A percentile compares a stretch with the other conserved stretches of the same genome.
Evolutionary conservation across 2,329 filamentous ascomycete species (phyloP).

Genomic region (Lasiodiplodia sp.): DNA sequence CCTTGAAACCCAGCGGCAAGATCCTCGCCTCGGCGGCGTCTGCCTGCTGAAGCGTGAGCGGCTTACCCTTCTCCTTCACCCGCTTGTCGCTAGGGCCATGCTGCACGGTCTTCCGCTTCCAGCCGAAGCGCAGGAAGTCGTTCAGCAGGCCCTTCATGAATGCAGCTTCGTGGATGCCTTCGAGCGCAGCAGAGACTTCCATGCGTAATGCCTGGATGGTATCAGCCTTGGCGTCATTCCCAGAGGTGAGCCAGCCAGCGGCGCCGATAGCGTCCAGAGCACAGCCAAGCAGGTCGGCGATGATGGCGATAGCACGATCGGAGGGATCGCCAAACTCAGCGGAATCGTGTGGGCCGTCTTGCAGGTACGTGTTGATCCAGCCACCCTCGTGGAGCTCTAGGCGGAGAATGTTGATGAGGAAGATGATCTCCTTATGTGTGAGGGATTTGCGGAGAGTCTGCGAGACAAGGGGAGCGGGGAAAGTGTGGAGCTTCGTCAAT

Average conservation of each 20-base stretch:
- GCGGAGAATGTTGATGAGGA: conserved; percentile 75
- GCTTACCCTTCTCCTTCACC: conserved; percentile 55
- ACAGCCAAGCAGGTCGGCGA: conserved; percentile 74
- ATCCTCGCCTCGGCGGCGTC: conserved; percentile 48
- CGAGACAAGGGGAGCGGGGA: conserved; percentile 67
- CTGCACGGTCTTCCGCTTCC: conserved; percentile 42
- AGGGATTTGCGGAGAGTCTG: conserved; percentile 69
- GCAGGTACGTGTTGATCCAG: conserved; percentile 77
- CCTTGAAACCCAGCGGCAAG: conserved; percentile 77
- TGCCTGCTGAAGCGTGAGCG: conserved; percentile 44
- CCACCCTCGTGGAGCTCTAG: conserved; percentile 76
- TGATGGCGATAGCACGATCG: conserved; percentile 73
- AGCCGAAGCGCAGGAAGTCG: conserved; percentile 70
- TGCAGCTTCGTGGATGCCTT: conserved; percentile 73
- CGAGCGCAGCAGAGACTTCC: conserved; percentile 74
- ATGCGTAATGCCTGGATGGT: conserved; percentile 70
- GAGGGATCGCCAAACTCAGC: conserved; percentile 60
- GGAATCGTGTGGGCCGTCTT: conserved; percentile 55
- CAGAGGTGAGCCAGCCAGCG: conserved; percentile 71
- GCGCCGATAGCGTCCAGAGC: conserved; percentile 79
- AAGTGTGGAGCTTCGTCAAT: conserved; percentile 71
- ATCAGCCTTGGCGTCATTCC: conserved; percentile 65
- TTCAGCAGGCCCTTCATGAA: conserved; percentile 69
- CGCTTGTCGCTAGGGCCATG: background rate
- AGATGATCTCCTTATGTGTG: conserved; percentile 71